Evolutionary conservation across 2,329 filamentous ascomycete genomes (phyloP).

Genomic region (Neopestalotiopsis clavispora): DNA sequence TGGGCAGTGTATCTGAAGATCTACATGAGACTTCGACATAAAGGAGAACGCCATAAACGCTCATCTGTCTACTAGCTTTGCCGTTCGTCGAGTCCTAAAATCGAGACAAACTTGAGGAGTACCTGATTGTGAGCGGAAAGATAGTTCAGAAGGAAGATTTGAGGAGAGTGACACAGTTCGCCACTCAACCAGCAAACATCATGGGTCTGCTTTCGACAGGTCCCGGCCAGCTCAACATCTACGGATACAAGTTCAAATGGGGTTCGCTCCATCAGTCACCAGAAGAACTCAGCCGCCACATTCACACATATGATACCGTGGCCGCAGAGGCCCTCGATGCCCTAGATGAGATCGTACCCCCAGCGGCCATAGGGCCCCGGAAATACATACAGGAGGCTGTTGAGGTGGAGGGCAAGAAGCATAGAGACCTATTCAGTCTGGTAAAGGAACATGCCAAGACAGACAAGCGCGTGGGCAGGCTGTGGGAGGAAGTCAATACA

Average conservation of each 20-base stretch:
- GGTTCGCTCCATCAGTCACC: constrained; percentile 66
- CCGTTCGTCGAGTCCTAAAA: too few species aligned
- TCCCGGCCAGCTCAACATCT: constrained; percentile 38
- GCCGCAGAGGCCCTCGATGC: constrained; percentile 69
- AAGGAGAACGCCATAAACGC: too few species aligned
- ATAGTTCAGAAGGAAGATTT: background rate
- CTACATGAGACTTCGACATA: too few species aligned
- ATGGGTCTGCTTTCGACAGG: constrained; percentile 14
- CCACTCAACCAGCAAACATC: background rate
- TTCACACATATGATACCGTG: constrained; percentile 70
- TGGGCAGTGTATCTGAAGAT: too few species aligned
- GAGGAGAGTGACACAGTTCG: background rate
- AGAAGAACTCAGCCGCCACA: constrained; percentile 63
- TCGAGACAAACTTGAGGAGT: too few species aligned
- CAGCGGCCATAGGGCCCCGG: constrained; percentile 23
- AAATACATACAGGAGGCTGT: constrained; percentile 12
- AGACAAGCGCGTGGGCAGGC: constrained; percentile 56
- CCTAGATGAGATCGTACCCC: constrained; percentile 65
- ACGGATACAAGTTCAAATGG: constrained; percentile 74
- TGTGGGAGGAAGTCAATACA: constrained; percentile 72
- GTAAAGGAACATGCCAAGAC: constrained; percentile 61
- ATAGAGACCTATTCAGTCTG: constrained; percentile 67
- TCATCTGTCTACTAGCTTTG: too few species aligned
- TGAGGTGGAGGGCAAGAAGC: constrained; percentile 35
- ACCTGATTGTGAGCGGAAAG: too few species aligned